Evolutionary conservation across 1,284 basidiomycete species (phyloP), one percentile per base, ranked within the genome.

Genomic region (Hemileia vastatrix): DNA sequence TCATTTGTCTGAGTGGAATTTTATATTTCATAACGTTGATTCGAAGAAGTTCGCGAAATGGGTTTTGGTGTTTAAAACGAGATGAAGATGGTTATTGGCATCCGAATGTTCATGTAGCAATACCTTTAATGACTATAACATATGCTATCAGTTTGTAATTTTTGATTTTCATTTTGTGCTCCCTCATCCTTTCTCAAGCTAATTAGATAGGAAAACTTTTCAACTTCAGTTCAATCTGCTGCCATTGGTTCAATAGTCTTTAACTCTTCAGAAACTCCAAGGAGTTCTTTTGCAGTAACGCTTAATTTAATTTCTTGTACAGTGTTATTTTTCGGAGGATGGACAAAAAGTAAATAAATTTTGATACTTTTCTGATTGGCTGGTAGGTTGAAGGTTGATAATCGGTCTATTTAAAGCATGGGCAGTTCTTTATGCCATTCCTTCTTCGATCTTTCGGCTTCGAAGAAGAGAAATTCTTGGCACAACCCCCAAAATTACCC

Each of bases 61-160:
- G 58, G 24, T 27, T 60, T 6, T 60, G 58, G 58, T 60, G 58
- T 51, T 36, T 60, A 36, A 60, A 54, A 51, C 52, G 43, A 52
- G 58, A 60, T 40, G 50, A 53, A n/a, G 58, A 60, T 50, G 58
- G 58, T 6, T 60, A 60, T 15, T 60, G 58, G 58, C 58, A 51
- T 44, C 58, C 58, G 11, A 60, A 60, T 44, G 50, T 60, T 11
- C 58, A 60, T 54, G 58, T 60, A 45, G 58, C 58, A 24, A 60
- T 60, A 18, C 58, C 58, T 6, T 18, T 60, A 8, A 51, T 60
- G 15, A 60, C 58, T 6, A 60, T 60, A 15, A 43, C 40, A 6
- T 49, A 60, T 33, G 58, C 58, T 31, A 43, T 51, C 23, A 44
- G 58, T 60, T n/a, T 45, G 51, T 27, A 9, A n/a, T 15, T 24